phyloP scores from a whole-genome alignment of 2,329 filamentous ascomycete species.

The Atkinsonella texensis region DNA sequence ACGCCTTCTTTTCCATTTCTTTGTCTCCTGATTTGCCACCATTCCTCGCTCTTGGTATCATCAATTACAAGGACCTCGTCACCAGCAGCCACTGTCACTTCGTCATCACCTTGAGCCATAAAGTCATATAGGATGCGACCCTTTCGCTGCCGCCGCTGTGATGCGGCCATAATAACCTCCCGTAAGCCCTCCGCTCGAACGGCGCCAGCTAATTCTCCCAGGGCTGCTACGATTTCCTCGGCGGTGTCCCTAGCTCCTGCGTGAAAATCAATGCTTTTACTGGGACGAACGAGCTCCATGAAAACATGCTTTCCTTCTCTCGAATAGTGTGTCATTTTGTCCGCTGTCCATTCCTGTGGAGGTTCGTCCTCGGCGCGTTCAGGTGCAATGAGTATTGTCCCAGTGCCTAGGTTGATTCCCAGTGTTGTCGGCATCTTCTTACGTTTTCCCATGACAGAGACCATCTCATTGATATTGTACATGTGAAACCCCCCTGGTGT shows the following conservation, averaged over 20 bases:
- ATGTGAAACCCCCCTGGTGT: slow-evolving; percentile 79
- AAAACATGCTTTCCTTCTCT: slow-evolving; percentile 98
- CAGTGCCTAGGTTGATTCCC: slow-evolving; percentile 83
- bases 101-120: slow-evolving; percentile 89
- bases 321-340: slow-evolving; percentile 94
- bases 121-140: slow-evolving; percentile 90
- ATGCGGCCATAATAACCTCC: slow-evolving; percentile 74
- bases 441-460: slow-evolving; percentile 90
- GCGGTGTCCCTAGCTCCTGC: slow-evolving; percentile 95
- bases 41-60: slow-evolving; percentile 87
- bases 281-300: slow-evolving; percentile 80
- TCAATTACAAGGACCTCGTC: slow-evolving; percentile 89
- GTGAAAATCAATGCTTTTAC: slow-evolving; percentile 93
- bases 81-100: slow-evolving; percentile 80
- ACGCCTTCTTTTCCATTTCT: slow-evolving; percentile 94
- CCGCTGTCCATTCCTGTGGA: slow-evolving; percentile 84
- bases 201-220: slow-evolving; percentile 82
- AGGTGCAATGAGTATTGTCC: slow-evolving; percentile 80
- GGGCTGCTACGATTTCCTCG: slow-evolving; percentile 75
- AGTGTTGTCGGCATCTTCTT: slow-evolving; percentile 98
- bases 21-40: slow-evolving; percentile 89
- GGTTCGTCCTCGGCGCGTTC: slow-evolving; percentile 74
- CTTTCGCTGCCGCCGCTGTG: slow-evolving; percentile 59
- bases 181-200: slow-evolving; percentile 70
- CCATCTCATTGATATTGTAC: slow-evolving; percentile 96